Evolutionary conservation across 257 asterid genomes (phyloP).

Genomic region (Voacanga thouarsii): DNA sequence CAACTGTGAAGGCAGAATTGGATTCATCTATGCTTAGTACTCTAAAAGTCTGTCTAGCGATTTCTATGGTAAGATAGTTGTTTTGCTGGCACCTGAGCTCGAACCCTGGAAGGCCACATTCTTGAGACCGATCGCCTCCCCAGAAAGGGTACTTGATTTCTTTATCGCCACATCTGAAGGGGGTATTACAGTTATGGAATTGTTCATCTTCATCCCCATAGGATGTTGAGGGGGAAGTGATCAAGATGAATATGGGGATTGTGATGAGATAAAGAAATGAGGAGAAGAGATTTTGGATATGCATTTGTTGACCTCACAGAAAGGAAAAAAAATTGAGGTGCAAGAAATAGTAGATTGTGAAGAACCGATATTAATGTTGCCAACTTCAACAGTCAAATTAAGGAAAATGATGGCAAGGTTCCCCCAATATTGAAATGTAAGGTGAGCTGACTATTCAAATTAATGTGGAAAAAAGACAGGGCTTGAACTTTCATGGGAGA

Average conservation of each 20-base stretch:
- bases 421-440: background rate
- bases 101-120: slow-evolving; percentile 50
- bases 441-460: slow-evolving; percentile 3
- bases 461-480: background rate
- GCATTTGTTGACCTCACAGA: background rate
- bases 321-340: background rate
- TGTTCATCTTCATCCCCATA: background rate
- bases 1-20: background rate
- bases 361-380: background rate
- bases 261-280: background rate
- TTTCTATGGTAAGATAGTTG: slow-evolving; percentile 8
- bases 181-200: background rate
- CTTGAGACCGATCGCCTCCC: slow-evolving; percentile 5
- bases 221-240: background rate
- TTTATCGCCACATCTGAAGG: background rate
- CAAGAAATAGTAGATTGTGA: background rate
- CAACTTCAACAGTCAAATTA: background rate
- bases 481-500: background rate
- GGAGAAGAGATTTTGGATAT: background rate
- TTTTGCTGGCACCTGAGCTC: slow-evolving; percentile 29
- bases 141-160: background rate
- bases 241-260: background rate
- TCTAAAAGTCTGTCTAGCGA: background rate
- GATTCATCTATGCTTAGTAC: slow-evolving; percentile 2
- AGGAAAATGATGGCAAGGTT: background rate